Percentiles rank a stretch among this genome's conserved stretches.
phyloP scores from a whole-genome alignment of 345 rosid species.

The Camelina hispida region DNA sequence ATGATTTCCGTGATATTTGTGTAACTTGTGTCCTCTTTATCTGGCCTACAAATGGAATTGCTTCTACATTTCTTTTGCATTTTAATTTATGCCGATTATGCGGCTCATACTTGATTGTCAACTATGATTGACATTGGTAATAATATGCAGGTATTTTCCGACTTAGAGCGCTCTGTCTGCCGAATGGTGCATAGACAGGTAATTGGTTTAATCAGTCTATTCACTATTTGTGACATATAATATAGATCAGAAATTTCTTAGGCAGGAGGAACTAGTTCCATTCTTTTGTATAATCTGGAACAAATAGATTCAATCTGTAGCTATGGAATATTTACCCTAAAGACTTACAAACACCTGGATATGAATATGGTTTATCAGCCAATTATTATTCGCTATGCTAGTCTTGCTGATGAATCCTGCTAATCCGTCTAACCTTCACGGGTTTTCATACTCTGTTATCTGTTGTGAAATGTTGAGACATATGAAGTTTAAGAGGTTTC shows the following conservation, averaged over 20 bases:
- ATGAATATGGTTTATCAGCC: background rate
- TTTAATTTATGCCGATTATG: background rate
- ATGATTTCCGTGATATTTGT: constrained; percentile 13
- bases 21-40: background rate
- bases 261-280: constrained; percentile 20
- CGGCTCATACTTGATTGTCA: constrained; percentile 14
- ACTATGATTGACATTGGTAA: constrained; percentile 26
- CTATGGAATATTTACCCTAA: background rate
- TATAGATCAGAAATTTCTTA: constrained; percentile 14
- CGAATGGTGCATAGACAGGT: constrained; percentile 98
- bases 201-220: constrained; percentile 1
- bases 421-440: background rate
- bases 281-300: background rate
- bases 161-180: constrained; percentile 94
- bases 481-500: constrained; percentile 28
- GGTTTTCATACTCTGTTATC: constrained; percentile 12
- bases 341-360: background rate
- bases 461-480: background rate
- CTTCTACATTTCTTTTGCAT: constrained; percentile 13
- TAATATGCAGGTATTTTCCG: constrained; percentile 88
- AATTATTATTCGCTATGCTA: background rate
- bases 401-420: constrained; percentile 17
- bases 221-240: constrained; percentile 5
- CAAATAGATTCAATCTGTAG: constrained; percentile 9
- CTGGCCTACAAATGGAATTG: background rate